These are phyloP conservation scores for Tylopilus balloui DNA, from an alignment of 768 basidiomycete genomes.

Conservation along the genomic window DNA sequence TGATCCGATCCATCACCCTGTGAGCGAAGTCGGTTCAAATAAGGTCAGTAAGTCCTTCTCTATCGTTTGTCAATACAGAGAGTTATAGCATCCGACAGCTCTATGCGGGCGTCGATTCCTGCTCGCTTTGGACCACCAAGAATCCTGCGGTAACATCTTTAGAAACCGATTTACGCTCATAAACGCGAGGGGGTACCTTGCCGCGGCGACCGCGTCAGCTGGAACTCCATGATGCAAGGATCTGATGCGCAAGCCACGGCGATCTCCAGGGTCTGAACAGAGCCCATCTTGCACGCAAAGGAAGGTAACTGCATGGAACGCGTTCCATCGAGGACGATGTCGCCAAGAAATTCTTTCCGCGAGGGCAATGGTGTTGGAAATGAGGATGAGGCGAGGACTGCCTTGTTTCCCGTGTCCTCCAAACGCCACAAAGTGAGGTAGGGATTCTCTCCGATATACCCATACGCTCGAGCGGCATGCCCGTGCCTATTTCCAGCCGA, in stretches of 20 bases:
- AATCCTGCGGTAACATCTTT: slow-evolving; percentile 11
- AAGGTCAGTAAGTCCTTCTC: background rate
- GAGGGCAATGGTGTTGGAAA: slow-evolving; percentile 11
- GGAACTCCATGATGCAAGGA: slow-evolving; percentile 23
- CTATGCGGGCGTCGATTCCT: background rate
- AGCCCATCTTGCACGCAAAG: slow-evolving; percentile 14
- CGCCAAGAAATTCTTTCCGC: slow-evolving; percentile 13
- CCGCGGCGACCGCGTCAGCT: slow-evolving; percentile 12
- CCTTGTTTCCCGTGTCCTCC: slow-evolving; percentile 4
- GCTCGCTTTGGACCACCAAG: slow-evolving; percentile 18
- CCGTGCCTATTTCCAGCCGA: background rate
- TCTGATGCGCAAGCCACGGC: slow-evolving; percentile 20
- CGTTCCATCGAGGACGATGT: slow-evolving; percentile 14
- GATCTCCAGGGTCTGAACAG: slow-evolving; percentile 21
- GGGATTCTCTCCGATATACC: slow-evolving; percentile 10
- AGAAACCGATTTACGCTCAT: background rate
- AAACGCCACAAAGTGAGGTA: slow-evolving; percentile 20
- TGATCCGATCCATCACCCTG: background rate
- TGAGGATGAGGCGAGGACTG: slow-evolving; percentile 4
- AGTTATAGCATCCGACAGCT: background rate
- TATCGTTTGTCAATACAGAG: background rate
- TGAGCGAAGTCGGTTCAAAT: background rate
- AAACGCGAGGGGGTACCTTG: slow-evolving; percentile 16
- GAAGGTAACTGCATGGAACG: slow-evolving; percentile 6
- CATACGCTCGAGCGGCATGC: slow-evolving; percentile 13